Conservation (phyloP, 164 flowering plant species). For the Pachysandra terminalis region DNA sequence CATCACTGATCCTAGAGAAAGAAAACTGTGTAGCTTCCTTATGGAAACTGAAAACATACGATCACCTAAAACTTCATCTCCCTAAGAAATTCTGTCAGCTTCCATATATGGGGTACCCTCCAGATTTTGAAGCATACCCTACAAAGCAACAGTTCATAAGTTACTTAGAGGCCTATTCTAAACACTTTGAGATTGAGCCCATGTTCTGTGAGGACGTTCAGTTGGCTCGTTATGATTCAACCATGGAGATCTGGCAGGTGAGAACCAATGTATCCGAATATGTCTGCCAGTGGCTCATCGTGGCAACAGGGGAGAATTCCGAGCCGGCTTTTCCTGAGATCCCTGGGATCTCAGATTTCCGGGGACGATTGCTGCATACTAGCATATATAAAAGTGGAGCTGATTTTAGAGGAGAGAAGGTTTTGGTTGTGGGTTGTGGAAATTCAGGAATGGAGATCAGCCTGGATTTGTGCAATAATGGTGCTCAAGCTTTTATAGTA, state of each 20-base stretch:
- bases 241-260: slow-evolving; percentile 38
- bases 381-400: too few species aligned
- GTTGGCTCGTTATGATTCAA: slow-evolving; percentile 31
- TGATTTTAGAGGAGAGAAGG: too few species aligned
- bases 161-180: slow-evolving; percentile 47
- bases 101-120: slow-evolving; percentile 41
- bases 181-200: slow-evolving; percentile 30
- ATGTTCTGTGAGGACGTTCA: slow-evolving; percentile 27
- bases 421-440: too few species aligned
- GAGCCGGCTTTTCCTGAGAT: slow-evolving; percentile 42
- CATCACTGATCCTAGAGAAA: slow-evolving; percentile 45
- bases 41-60: slow-evolving; percentile 51
- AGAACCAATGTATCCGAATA: slow-evolving; percentile 21
- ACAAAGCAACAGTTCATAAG: slow-evolving; percentile 39
- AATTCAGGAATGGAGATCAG: too few species aligned
- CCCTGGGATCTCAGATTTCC: slow-evolving; percentile 31
- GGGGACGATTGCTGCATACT: slow-evolving; percentile 35
- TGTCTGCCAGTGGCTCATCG: slow-evolving; percentile 44
- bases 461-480: too few species aligned
- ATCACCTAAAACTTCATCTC: slow-evolving; percentile 51
- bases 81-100: slow-evolving; percentile 55
- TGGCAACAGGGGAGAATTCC: slow-evolving; percentile 61
- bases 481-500: too few species aligned
- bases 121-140: slow-evolving; percentile 36
- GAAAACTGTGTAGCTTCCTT: slow-evolving; percentile 47